A percentile compares a stretch with the other conserved stretches of the same genome.
These are phyloP conservation scores for Naumovozyma dairenensis DNA, from an alignment of 805 yeast species.

Conservation along the genomic window DNA sequence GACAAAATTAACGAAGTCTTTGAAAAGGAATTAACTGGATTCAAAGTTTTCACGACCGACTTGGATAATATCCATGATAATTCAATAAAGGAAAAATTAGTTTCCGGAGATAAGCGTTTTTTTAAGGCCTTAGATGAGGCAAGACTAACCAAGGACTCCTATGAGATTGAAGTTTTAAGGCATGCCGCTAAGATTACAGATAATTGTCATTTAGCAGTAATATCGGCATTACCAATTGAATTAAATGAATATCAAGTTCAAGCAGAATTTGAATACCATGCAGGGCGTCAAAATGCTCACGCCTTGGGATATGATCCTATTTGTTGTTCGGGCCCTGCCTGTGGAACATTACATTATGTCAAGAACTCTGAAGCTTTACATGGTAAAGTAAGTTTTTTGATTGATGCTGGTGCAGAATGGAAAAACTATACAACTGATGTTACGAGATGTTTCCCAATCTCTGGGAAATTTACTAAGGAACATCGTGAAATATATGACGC, in stretches of 20 bases:
- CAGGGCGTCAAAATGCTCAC: conserved; percentile 88
- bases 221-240: conserved; percentile 87
- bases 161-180: conserved; percentile 64
- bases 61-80: conserved; percentile 36
- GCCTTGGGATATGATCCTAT: conserved; percentile 87
- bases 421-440: conserved; percentile 86
- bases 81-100: conserved; percentile 30
- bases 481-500: conserved; percentile 72
- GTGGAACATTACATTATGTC: conserved; percentile 85
- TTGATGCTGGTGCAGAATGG: conserved; percentile 99
- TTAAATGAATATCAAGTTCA: conserved; percentile 83
- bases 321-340: conserved; percentile 86
- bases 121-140: conserved; percentile 79
- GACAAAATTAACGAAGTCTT: conserved; percentile 37
- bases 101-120: conserved; percentile 39
- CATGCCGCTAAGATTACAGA: conserved; percentile 82
- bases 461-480: conserved; percentile 83
- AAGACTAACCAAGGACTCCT: conserved; percentile 73
- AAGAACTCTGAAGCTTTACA: conserved; percentile 61
- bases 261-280: conserved; percentile 91
- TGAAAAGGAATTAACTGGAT: conserved; percentile 16
- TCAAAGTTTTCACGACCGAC: conserved; percentile 42
- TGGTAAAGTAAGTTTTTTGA: conserved; percentile 56
- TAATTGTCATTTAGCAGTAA: conserved; percentile 79
- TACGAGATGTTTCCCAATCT: conserved; percentile 88